These are phyloP conservation scores for Davidsoniella eucalypti DNA, from an alignment of 2,329 filamentous ascomycete genomes.

Conservation along the genomic window DNA sequence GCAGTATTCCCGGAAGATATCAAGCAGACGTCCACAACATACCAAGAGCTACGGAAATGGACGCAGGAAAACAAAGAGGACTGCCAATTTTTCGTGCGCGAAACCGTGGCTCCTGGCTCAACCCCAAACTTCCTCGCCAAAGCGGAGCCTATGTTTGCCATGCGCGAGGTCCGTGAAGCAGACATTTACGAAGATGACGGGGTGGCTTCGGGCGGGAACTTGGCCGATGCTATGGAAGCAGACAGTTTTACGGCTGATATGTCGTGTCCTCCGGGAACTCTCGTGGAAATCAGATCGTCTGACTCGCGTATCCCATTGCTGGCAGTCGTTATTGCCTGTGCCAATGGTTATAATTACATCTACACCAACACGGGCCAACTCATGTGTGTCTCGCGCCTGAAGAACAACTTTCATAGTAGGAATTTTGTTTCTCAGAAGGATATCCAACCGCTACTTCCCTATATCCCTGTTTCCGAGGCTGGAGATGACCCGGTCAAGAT, in stretches of 20 bases:
- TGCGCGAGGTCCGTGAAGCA: slow-evolving; percentile 7
- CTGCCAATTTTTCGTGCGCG: not conserved
- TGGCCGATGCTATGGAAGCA: not conserved
- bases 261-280: slow-evolving; percentile 5
- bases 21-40: not conserved
- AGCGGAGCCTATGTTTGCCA: slow-evolving; percentile 4
- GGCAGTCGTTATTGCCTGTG: slow-evolving; percentile 35
- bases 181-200: not conserved
- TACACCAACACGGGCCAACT: slow-evolving; percentile 37
- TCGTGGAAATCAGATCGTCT: slow-evolving; percentile 17
- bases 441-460: slow-evolving; percentile 21
- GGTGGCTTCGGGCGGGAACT: not conserved
- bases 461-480: slow-evolving; percentile 13
- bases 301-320: slow-evolving; percentile 31
- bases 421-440: slow-evolving; percentile 28
- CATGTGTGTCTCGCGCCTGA: slow-evolving; percentile 25
- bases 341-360: slow-evolving; percentile 35
- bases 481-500: too few relatives aligned
- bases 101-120: slow-evolving; percentile 1
- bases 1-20: not conserved
- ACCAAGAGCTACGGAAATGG: slow-evolving; percentile 5
- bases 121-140: slow-evolving; percentile 6
- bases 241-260: not conserved
- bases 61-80: slow-evolving; percentile 3
- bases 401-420: slow-evolving; percentile 32